Conservation (phyloP, 1,284 basidiomycete genomes). For the Puccinia horiana region DNA sequence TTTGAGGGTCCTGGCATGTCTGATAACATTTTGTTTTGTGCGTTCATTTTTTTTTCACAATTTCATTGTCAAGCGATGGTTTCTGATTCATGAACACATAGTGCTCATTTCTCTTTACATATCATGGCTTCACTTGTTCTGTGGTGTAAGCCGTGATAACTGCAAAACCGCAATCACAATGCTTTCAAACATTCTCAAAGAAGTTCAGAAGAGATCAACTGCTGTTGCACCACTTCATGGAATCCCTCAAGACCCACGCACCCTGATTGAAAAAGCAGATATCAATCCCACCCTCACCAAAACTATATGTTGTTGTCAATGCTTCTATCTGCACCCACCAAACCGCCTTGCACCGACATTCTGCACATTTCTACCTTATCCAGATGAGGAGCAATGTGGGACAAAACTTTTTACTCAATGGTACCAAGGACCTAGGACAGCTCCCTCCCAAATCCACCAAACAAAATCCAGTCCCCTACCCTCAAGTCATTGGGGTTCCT, state of each 20-base stretch:
- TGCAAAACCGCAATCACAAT: too few species aligned
- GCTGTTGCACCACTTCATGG: too few species aligned
- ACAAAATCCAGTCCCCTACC: background rate
- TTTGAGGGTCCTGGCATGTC: too few species aligned
- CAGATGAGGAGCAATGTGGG: background rate
- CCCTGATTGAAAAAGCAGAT: background rate
- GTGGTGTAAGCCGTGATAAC: too few species aligned
- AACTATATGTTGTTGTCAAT: background rate
- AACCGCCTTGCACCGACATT: background rate
- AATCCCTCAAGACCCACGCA: conserved; percentile 14
- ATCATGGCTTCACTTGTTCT: too few species aligned
- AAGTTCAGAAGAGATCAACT: background rate
- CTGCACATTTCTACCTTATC: background rate
- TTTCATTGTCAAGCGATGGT: too few species aligned
- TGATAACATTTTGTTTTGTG: too few species aligned
- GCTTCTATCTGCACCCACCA: background rate
- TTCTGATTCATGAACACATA: too few species aligned
- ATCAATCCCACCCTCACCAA: background rate
- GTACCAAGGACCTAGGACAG: conserved; percentile 3
- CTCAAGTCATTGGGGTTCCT: background rate
- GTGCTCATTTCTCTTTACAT: too few species aligned
- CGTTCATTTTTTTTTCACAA: too few species aligned
- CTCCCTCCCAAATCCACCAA: too few species aligned
- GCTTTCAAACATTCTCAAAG: too few species aligned
- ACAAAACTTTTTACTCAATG: background rate